phyloP scores from a whole-genome alignment of 352 stramenopile species.

The Phytophthora pluvialis region DNA sequence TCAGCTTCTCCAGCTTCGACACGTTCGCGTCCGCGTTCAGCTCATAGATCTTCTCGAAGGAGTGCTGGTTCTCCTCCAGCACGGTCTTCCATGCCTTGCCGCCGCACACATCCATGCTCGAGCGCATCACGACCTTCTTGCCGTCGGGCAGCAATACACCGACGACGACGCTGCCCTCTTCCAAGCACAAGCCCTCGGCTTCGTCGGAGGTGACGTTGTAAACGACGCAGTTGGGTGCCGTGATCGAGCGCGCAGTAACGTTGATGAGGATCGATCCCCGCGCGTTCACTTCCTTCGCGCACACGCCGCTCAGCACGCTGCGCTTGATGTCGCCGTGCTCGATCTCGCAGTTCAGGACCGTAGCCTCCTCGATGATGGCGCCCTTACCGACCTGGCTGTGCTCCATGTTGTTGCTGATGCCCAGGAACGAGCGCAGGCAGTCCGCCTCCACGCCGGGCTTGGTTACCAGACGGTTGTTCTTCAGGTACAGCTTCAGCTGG shows the following conservation, averaged over 20 bases:
- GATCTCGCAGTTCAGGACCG: conserved; percentile 86
- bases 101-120: conserved; percentile 93
- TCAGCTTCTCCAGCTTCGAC: conserved; percentile 85
- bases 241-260: conserved; percentile 96
- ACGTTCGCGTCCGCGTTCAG: conserved; percentile 92
- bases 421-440: conserved; percentile 79
- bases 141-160: conserved; percentile 93
- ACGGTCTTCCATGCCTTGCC: conserved; percentile 95
- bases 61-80: conserved; percentile 92
- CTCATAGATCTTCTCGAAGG: conserved; percentile 96
- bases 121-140: conserved; percentile 93
- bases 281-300: conserved; percentile 88
- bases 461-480: conserved; percentile 96
- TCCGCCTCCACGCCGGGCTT: conserved; percentile 83
- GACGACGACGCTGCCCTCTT: conserved; percentile 94
- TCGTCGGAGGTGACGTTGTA: conserved; percentile 98
- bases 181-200: conserved; percentile 89
- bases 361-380: conserved; percentile 65
- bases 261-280: conserved; percentile 98
- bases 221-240: conserved; percentile 93
- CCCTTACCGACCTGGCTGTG: conserved; percentile 74
- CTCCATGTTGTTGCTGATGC: conserved; percentile 79
- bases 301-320: conserved; percentile 93
- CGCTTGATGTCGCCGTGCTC: conserved; percentile 66
- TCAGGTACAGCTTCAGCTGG: conserved; percentile 97